Base-by-base conservation (phyloP, 306 rosid species). In the Prunus mume region DNA sequence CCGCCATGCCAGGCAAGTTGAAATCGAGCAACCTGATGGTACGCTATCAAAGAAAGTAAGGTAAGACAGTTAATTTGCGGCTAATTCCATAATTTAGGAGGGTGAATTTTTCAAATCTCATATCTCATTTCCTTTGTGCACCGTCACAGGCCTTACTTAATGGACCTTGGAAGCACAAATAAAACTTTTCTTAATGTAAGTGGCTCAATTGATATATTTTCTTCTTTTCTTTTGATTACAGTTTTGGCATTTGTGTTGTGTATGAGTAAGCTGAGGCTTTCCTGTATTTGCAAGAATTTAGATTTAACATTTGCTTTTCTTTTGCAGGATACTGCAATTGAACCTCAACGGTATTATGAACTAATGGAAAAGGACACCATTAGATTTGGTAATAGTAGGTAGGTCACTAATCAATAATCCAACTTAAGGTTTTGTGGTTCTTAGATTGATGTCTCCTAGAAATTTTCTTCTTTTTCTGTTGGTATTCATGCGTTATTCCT, bases 121-220 rank as follows among this genome's bases (percentile, higher is more conserved):
- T 54, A 78, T 65, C 84, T 84, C 51, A 78, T 78, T 52, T 81
- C 60, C 62, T 70, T 41, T 43, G 52, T 78, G 54, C 74, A 64
- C 75, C 62, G 20, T 46, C 6, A 54, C 70, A 95, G 99, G 89
- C 99, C 99, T 76, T 95, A 95, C 83, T 19, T 95, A 73, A 95
- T 92, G 99, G 99, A 95, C 80, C 97, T 95, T 4, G 99, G 99
- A 86, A 95, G 99, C 91, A 95, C 99, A 74, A 95, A 95, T 84
- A 95, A 95, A 86, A 92, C 99, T 61, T 91, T 84, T 43, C n/a
- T 95, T 67, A 95, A 95, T 75, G 99, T 90, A 84, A 89, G 97
- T 85, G 43, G 72, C 18, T 77, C 64, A 64, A 22, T 58, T 45
- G 68, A 25, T 57, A n/a, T 41, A 2, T 65, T 65, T 57, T 55